phyloP scores from a whole-genome alignment of 2,329 filamentous ascomycete species.

The Sclerotinia nivalis region DNA sequence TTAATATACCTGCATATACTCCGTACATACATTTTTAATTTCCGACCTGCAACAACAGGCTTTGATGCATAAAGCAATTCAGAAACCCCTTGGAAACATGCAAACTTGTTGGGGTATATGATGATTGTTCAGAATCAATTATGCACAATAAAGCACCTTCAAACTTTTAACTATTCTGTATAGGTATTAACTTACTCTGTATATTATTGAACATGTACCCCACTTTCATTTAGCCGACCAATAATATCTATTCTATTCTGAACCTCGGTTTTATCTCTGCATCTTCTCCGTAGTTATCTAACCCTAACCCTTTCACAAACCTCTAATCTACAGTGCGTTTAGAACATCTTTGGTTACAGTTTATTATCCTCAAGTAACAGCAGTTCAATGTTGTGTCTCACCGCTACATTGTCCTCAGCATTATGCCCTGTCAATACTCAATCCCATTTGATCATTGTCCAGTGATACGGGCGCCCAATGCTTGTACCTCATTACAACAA shows the following conservation, averaged over 20 bases:
- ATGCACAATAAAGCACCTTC: no score
- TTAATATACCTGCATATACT: neutral
- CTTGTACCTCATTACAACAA: neutral
- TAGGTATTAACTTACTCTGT: neutral
- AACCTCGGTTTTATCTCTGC: neutral
- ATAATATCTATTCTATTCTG: neutral
- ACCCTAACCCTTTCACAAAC: neutral
- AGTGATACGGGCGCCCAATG: neutral
- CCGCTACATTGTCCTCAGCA: constrained; percentile 1
- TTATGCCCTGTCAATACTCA: neutral
- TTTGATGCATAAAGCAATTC: neutral
- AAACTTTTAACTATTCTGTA: neutral
- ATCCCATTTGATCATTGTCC: neutral
- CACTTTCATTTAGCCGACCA: constrained; percentile 15
- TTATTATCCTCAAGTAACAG: neutral
- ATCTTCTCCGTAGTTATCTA: neutral
- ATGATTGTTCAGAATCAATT: neutral
- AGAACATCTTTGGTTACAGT: constrained; percentile 7
- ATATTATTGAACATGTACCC: neutral
- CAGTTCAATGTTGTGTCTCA: neutral
- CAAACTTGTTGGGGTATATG: neutral
- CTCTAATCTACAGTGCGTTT: constrained; percentile 5
- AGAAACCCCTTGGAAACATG: neutral
- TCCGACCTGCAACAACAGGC: neutral
- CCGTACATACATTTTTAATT: neutral